Conservation (phyloP, 2,329 filamentous ascomycete species). For the Cephalotrichum gorgonifer region DNA sequence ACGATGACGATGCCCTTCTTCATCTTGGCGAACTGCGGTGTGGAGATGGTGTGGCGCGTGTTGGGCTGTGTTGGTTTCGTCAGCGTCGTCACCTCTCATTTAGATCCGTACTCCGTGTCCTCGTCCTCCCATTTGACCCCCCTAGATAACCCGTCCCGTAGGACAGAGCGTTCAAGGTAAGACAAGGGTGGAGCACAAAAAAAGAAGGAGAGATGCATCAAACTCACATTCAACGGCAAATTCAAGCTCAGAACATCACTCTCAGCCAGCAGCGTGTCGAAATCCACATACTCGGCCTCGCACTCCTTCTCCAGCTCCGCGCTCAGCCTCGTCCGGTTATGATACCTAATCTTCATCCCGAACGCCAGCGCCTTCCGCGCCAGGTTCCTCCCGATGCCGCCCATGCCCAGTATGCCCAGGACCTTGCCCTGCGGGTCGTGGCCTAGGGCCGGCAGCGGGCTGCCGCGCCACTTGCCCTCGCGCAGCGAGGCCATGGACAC, state of each 20-base stretch:
- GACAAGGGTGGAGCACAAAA: not conserved
- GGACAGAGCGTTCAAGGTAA: not conserved
- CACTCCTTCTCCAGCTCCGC: constrained; percentile 39
- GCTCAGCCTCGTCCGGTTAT: constrained; percentile 56
- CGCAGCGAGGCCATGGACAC: constrained; percentile 55
- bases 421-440: constrained; percentile 72
- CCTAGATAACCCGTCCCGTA: not conserved
- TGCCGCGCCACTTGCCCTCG: constrained; percentile 56
- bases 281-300: constrained; percentile 57
- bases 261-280: constrained; percentile 58
- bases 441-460: constrained; percentile 46
- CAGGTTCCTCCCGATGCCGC: constrained; percentile 70
- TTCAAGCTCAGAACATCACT: constrained; percentile 76
- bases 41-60: constrained; percentile 68
- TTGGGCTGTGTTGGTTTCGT: constrained; percentile 27
- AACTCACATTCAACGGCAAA: constrained; percentile 66
- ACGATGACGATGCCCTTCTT: constrained; percentile 67
- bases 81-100: not conserved
- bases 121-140: no score
- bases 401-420: constrained; percentile 77
- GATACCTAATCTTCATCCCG: constrained; percentile 65
- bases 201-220: not conserved
- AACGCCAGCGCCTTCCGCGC: constrained; percentile 66
- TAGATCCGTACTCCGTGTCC: not conserved
- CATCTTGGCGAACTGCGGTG: constrained; percentile 62